Evolutionary conservation across 495 filamentous ascomycete genomes (phyloP), one percentile per base, ranked within the genome.

Genomic region (Penicillium simplicissimum): DNA sequence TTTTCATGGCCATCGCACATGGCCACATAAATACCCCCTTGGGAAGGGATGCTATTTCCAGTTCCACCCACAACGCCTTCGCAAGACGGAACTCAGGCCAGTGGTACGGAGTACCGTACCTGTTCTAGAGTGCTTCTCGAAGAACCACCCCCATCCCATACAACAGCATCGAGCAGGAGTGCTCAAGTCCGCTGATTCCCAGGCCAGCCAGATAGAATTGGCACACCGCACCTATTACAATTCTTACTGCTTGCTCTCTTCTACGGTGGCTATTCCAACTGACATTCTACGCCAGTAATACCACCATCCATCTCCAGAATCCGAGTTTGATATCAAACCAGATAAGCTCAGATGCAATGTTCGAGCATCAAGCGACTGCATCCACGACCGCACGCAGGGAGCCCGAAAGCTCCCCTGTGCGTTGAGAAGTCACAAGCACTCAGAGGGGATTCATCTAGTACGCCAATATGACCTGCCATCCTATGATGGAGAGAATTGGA

Each of bases 401-500:
- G 57, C 62, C 23, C 66, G 35, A 62, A 67, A 52, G 21, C 68
- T 57, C 57, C 51, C 65, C 63, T 64, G 60, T 62, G 65, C 68
- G 70, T 75, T 58, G 70, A 67, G 64, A 51, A 77, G 73, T 63
- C 70, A 62, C 74, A 74, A 69, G 66, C 35, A 65, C 56, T 60
- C 65, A 56, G 55, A 45, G 37, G 38, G 38, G 52, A 59, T 78
- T 71, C 66, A 62, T 81, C 76, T 81, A 66, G 79, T 79, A 74
- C 79, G 79, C 79, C 79, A 81, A 81, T 81, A 81, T 81, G 79
- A 81, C 79, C 79, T 70, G 67, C 78, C 74, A 81, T 77, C 74
- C 76, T 76, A 76, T 80, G 66, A 64, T 52, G 42, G 38, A 55
- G 57, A 76, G 73, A 70, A 75, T 66, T 80, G 79, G 75, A 77